These are phyloP conservation scores for Cinnamomum chago DNA, from an alignment of 164 flowering plant genomes.

Conservation along the genomic window DNA sequence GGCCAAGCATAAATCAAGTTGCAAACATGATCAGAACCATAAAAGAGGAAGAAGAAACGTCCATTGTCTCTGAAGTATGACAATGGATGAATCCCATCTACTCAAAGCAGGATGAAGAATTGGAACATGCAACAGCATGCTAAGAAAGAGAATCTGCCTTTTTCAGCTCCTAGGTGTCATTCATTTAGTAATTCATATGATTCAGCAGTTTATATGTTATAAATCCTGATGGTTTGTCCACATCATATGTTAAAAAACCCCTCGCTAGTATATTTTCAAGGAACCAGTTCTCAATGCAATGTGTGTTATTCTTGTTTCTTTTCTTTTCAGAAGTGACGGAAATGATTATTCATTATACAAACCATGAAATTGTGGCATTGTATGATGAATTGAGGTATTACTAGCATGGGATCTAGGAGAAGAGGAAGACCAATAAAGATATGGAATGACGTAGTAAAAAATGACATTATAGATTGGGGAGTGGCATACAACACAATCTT, in stretches of 20 bases:
- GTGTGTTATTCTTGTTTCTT: neutral
- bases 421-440: no score
- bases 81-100: neutral
- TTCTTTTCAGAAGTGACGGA: no score
- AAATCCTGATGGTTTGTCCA: neutral
- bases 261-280: neutral
- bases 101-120: neutral
- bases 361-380: neutral
- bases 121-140: neutral
- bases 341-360: neutral
- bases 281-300: neutral
- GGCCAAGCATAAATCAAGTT: slow-evolving; percentile 53
- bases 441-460: no score
- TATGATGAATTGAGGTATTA: neutral
- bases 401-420: no score
- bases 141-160: neutral
- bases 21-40: slow-evolving; percentile 38
- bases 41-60: slow-evolving; percentile 60
- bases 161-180: neutral
- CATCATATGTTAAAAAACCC: neutral
- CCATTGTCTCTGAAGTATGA: slow-evolving; percentile 22
- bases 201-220: neutral
- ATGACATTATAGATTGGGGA: no score
- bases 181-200: neutral
- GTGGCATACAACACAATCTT: no score